Evolutionary conservation across 306 rosid species (phyloP).

Genomic region (Trifolium subterraneum): DNA sequence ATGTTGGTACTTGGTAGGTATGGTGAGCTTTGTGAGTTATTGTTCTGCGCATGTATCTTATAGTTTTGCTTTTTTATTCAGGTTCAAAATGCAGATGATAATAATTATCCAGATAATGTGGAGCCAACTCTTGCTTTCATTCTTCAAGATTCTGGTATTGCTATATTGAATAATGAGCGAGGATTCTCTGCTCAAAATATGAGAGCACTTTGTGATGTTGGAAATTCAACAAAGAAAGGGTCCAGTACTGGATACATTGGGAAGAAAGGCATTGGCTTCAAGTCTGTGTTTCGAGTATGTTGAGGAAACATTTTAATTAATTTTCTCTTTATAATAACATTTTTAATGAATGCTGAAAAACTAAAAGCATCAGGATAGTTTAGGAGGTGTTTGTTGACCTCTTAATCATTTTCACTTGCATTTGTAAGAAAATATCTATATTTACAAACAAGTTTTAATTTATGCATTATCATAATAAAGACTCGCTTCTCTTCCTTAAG

Average conservation of each 20-base stretch:
- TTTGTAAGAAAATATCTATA: background rate
- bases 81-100: conserved; percentile 99
- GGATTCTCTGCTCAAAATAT: conserved; percentile 89
- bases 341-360: conserved; percentile 2
- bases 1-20: conserved; percentile 17
- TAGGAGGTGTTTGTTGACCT: conserved; percentile 10
- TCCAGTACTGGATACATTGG: conserved; percentile 91
- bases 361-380: background rate
- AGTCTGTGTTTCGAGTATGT: conserved; percentile 95
- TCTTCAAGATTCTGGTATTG: conserved; percentile 75
- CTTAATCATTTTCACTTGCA: conserved; percentile 8
- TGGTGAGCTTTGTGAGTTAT: conserved; percentile 33
- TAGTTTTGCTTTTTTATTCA: conserved; percentile 51
- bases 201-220: conserved; percentile 96
- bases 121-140: conserved; percentile 90
- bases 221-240: conserved; percentile 95
- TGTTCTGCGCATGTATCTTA: conserved; percentile 32
- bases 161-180: conserved; percentile 83
- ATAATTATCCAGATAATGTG: conserved; percentile 70
- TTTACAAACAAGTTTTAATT: conserved; percentile 1
- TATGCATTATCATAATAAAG: conserved; percentile 1
- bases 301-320: background rate
- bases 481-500: background rate
- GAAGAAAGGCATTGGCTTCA: conserved; percentile 96
- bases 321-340: background rate